A percentile compares a stretch with the other conserved stretches of the same genome.
Conservation (phyloP, 257 asterid genomes). For the Solanum pimpinellifolium region DNA sequence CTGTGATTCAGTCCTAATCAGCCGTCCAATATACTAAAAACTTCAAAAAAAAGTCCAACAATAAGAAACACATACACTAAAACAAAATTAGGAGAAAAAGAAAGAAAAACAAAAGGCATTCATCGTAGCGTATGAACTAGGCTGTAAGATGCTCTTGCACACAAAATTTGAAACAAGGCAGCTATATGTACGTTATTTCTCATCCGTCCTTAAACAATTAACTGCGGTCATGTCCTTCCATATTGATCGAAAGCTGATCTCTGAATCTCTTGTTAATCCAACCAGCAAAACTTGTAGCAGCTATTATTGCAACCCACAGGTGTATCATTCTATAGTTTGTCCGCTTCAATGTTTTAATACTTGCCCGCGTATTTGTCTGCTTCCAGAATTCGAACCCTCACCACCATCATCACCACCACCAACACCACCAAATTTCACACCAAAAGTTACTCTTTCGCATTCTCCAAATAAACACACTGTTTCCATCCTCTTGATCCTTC, state of each 20-base stretch:
- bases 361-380: conserved; percentile 14
- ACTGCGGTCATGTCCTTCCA: conserved; percentile 24
- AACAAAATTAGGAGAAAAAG: not conserved
- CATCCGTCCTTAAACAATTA: not conserved
- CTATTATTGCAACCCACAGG: not conserved
- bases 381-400: not conserved
- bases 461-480: not conserved
- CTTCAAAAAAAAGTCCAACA: conserved; percentile 17
- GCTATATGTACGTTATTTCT: not conserved
- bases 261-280: conserved; percentile 1
- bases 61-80: not conserved
- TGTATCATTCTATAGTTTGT: conserved; percentile 5
- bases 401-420: conserved; percentile 10
- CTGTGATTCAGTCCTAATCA: not conserved
- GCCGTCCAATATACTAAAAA: not conserved
- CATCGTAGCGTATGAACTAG: not conserved
- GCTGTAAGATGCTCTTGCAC: not conserved
- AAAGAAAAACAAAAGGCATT: not conserved
- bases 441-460: not conserved
- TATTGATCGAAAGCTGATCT: conserved; percentile 15
- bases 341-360: not conserved
- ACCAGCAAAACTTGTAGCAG: not conserved
- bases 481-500: conserved; percentile 17
- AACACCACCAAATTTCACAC: not conserved
- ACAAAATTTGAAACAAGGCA: not conserved